Evolutionary conservation across 2,329 filamentous ascomycete genomes (phyloP).

Genomic region (Colletotrichum cuscutae): DNA sequence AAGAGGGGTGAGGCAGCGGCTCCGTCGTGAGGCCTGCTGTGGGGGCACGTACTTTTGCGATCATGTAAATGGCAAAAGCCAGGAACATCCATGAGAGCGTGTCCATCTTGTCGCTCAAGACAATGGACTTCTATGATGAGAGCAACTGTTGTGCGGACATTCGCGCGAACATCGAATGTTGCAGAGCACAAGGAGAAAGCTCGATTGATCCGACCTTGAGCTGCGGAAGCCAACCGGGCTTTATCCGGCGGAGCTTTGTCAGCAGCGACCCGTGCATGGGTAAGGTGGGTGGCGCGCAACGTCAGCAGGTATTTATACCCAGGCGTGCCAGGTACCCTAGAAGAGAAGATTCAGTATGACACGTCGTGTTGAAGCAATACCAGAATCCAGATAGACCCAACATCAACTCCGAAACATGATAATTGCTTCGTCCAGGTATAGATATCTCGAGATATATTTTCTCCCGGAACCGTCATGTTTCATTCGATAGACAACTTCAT

Average conservation of each 20-base stretch:
- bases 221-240: neutral
- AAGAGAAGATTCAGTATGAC: too few species aligned
- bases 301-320: too few species aligned
- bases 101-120: neutral
- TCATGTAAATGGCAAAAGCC: constrained; percentile 10
- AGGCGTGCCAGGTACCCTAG: too few species aligned
- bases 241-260: neutral
- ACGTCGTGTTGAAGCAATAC: too few species aligned
- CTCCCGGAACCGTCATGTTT: too few species aligned
- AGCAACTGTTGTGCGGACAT: neutral
- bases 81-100: neutral
- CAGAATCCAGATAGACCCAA: too few species aligned
- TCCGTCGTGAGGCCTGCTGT: neutral
- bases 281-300: neutral
- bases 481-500: too few species aligned
- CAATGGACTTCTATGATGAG: neutral
- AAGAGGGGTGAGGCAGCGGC: neutral
- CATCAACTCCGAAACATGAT: too few species aligned
- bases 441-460: too few species aligned
- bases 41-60: constrained; percentile 11
- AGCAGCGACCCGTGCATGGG: neutral
- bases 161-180: neutral
- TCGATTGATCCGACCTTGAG: neutral
- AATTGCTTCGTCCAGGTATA: too few species aligned
- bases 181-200: neutral